Conservation (phyloP, 148 eudicot species). For the Arbutus unedo region DNA sequence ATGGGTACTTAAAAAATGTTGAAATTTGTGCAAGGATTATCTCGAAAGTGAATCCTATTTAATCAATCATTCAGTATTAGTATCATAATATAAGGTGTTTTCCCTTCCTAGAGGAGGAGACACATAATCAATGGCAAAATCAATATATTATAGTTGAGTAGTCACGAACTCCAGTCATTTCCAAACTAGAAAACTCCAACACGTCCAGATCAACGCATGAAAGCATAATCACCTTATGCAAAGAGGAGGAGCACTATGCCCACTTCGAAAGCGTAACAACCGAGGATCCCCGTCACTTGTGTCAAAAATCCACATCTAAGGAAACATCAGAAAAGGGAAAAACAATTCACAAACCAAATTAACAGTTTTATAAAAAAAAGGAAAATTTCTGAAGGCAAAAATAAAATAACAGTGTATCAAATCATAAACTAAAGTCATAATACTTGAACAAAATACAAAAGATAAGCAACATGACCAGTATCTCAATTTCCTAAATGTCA, state of each 20-base stretch:
- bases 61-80: background rate
- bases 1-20: background rate
- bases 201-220: background rate
- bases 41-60: background rate
- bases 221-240: conserved; percentile 62
- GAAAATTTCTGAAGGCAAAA: background rate
- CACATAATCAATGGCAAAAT: background rate
- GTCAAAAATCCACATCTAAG: conserved; percentile 95
- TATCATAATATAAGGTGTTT: background rate
- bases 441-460: background rate
- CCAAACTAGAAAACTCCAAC: background rate
- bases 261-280: conserved; percentile 87
- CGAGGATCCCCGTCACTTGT: conserved; percentile 95
- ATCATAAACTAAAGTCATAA: background rate
- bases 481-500: background rate
- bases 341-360: conserved; percentile 4
- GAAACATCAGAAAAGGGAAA: conserved; percentile 12
- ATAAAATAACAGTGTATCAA: background rate
- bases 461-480: background rate
- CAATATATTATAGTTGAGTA: background rate
- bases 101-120: background rate
- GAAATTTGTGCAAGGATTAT: background rate
- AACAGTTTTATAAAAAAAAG: background rate
- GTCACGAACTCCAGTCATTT: background rate
- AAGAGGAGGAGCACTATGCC: conserved; percentile 97